Base-by-base conservation (phyloP, 805 yeast species). In the Komagataella populi region DNA sequence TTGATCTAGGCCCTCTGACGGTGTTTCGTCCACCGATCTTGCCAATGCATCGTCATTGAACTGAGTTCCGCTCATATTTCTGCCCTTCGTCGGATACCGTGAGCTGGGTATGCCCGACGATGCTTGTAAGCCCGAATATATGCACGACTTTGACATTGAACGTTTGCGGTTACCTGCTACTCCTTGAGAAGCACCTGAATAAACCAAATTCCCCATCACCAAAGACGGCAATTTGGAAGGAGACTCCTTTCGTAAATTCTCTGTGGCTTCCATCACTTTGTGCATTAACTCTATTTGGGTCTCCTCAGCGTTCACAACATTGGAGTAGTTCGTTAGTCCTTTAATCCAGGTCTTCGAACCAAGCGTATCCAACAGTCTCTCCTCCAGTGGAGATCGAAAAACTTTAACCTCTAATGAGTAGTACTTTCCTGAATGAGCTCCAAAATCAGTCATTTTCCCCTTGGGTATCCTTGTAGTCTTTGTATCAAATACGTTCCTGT, bases 381-480 rank as follows among this genome's bases (percentile, higher is more conserved):
- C 65, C 58, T 86, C 93, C 5, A 69, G 55, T 1, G 68, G 63
- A 49, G 76, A 76, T 52, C 76, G 69, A 67, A 81, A 84, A 7
- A 84, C 71, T 49, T 77, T 75, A 45, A 87, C 73, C 39, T 78
- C 77, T 23, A 87, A 67, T 2, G 84, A 67, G 60, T 87, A 87
- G 64, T 87, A 88, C 54, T 71, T 74, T 47, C 78, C 77, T 0
- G 87, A 73, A 60, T 87, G 89, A 45, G 75, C 77, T 0, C 95
- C 95, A 62, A 76, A 81, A 54, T 84, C 89, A 52, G 75, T 73
- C 54, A 71, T 60, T 56, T 78, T 79, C n/a, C 74, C 68, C 18
- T 70, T 62, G 3, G 84, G 83, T n/a, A 76, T 57, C 3, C 55
- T 55, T 14, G 51, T 51, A 18, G 52, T 47, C 10, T 14, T 30